Evolutionary conservation across 1,139 yeast species (phyloP).

Genomic region (Nadsonia starkeyi-henricii): DNA sequence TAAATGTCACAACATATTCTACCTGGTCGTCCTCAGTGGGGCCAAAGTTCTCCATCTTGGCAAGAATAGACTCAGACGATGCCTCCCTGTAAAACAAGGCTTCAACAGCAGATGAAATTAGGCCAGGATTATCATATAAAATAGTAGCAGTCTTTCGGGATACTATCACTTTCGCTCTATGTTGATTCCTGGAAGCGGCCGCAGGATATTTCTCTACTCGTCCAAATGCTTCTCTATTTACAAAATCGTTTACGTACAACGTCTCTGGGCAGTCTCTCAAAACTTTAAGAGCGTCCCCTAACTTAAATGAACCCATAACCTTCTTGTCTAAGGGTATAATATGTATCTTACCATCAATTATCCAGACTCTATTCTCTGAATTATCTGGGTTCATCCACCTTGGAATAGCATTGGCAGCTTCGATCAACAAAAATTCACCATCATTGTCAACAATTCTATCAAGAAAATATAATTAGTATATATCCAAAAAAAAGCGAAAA

Average conservation of each 20-base stretch:
- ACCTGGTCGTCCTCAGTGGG: slow-evolving; percentile 12
- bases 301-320: slow-evolving; percentile 4
- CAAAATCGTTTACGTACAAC: slow-evolving; percentile 1
- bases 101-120: slow-evolving; percentile 10
- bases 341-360: slow-evolving; percentile 13
- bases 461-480: too few species aligned
- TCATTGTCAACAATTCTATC: slow-evolving; percentile 37
- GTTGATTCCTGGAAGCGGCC: slow-evolving; percentile 7
- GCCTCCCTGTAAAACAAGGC: slow-evolving; percentile 6
- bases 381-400: slow-evolving; percentile 31
- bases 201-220: slow-evolving; percentile 7
- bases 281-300: slow-evolving; percentile 7
- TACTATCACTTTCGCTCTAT: slow-evolving; percentile 9
- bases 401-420: slow-evolving; percentile 32
- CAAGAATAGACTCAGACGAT: slow-evolving; percentile 4
- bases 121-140: slow-evolving; percentile 11
- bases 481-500: too few species aligned
- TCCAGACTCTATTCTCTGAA: slow-evolving; percentile 28
- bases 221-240: slow-evolving; percentile 6
- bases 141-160: slow-evolving; percentile 12
- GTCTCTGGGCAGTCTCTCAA: not conserved
- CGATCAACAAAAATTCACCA: slow-evolving; percentile 42
- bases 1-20: slow-evolving; percentile 13
- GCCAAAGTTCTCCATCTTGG: not conserved
- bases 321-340: slow-evolving; percentile 13